Conservation (phyloP, 1,284 basidiomycete species). For the Garcileccinum viscosum region DNA sequence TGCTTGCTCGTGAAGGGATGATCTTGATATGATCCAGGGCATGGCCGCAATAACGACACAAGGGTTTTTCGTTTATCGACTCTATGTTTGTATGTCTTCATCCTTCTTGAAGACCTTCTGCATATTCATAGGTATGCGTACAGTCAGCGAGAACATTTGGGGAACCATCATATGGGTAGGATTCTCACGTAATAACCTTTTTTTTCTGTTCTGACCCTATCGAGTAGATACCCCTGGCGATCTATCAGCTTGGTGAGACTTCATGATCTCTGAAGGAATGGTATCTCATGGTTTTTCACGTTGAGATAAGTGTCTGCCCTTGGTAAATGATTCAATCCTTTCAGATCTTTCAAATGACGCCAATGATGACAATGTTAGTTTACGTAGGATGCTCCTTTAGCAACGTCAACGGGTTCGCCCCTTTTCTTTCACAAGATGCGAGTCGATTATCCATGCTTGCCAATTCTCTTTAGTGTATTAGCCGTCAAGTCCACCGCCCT, state of each 20-base stretch:
- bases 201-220: background rate
- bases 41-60: conserved; percentile 16
- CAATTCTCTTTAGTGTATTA: background rate
- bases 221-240: conserved; percentile 9
- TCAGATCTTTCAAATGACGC: background rate
- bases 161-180: conserved; percentile 16
- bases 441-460: background rate
- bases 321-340: background rate
- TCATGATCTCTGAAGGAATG: rapidly evolving
- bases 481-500: background rate
- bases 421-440: background rate
- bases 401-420: conserved; percentile 7
- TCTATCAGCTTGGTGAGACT: conserved; percentile 20
- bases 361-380: background rate
- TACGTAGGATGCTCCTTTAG: background rate
- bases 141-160: conserved; percentile 19
- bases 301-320: background rate
- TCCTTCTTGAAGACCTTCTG: background rate
- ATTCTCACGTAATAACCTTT: background rate
- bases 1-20: too few relatives aligned
- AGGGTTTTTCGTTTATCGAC: conserved; percentile 20
- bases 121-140: background rate
- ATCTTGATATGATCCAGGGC: conserved; percentile 13
- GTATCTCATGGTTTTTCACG: conserved; percentile 2
- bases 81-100: conserved; percentile 18